Conservation (phyloP, 345 rosid species). For the Angophora floribunda region DNA sequence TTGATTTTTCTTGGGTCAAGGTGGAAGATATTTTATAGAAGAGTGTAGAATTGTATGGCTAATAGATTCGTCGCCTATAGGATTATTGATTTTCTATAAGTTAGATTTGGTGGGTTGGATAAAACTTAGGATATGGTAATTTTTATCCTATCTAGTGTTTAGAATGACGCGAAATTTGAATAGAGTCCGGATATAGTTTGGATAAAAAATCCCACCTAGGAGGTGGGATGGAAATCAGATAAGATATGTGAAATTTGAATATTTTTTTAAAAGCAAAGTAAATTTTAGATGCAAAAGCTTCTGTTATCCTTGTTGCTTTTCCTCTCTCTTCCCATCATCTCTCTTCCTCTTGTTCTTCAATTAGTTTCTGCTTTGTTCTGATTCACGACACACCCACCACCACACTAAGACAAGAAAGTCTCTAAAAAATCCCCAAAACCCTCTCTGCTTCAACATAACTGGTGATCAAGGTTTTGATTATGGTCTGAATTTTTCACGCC, state of each 20-base stretch:
- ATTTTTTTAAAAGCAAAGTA: background rate
- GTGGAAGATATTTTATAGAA: background rate
- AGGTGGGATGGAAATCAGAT: too few species aligned
- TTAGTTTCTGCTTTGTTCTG: background rate
- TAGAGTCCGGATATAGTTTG: accelerated
- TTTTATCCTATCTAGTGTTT: accelerated
- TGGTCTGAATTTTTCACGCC: background rate
- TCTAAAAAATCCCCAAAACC: background rate
- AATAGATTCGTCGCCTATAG: background rate
- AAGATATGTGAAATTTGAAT: too few species aligned
- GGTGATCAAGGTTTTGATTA: background rate
- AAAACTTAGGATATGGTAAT: too few species aligned
- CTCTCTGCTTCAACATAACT: accelerated
- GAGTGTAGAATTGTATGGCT: background rate
- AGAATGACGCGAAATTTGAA: accelerated
- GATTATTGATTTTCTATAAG: background rate
- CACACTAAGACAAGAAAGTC: too few species aligned
- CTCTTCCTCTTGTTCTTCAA: background rate
- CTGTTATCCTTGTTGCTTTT: background rate
- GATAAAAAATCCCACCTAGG: background rate
- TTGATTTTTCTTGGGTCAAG: too few species aligned
- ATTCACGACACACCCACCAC: background rate
- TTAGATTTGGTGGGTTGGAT: accelerated
- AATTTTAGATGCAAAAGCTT: background rate
- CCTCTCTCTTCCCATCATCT: background rate